A percentile compares a stretch with the other conserved stretches of the same genome.
Conservation (phyloP, 805 yeast species). For the Yamadazyma ubonensis region DNA sequence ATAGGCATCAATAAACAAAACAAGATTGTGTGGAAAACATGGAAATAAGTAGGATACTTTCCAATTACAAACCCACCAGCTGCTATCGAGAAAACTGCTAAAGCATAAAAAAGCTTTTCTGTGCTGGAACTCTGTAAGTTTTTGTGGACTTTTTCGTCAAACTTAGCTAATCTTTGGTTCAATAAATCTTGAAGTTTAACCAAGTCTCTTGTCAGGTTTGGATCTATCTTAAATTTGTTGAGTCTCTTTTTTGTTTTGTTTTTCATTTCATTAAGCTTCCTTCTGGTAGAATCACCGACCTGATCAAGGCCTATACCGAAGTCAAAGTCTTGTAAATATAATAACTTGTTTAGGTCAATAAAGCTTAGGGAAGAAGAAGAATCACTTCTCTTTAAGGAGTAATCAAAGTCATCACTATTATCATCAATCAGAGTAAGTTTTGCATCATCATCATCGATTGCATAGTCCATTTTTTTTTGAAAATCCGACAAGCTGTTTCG, state of each 20-base stretch:
- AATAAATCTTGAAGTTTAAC: constrained; percentile 32
- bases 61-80: constrained; percentile 76
- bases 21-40: constrained; percentile 65
- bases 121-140: constrained; percentile 36
- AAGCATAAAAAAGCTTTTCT: constrained; percentile 80
- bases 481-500: constrained; percentile 9
- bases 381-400: constrained; percentile 20
- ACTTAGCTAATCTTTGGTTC: constrained; percentile 29
- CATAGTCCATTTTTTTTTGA: constrained; percentile 4
- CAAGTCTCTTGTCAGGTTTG: constrained; percentile 23
- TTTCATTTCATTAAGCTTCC: constrained; percentile 36
- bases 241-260: constrained; percentile 32
- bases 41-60: constrained; percentile 72
- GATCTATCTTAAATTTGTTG: constrained; percentile 23
- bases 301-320: constrained; percentile 39
- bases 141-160: constrained; percentile 36
- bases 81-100: constrained; percentile 67
- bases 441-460: constrained; percentile 3
- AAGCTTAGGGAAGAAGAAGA: constrained; percentile 29
- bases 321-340: constrained; percentile 42
- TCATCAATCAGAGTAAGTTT: background rate
- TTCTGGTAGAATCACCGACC: constrained; percentile 36
- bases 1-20: constrained; percentile 74
- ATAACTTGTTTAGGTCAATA: constrained; percentile 36
- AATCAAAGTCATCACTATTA: constrained; percentile 9